A percentile compares a stretch with the other conserved stretches of the same genome.
These are phyloP conservation scores for Ophiocordyceps camponoti-floridani DNA, from an alignment of 2,329 filamentous ascomycete species.

Conservation along the genomic window DNA sequence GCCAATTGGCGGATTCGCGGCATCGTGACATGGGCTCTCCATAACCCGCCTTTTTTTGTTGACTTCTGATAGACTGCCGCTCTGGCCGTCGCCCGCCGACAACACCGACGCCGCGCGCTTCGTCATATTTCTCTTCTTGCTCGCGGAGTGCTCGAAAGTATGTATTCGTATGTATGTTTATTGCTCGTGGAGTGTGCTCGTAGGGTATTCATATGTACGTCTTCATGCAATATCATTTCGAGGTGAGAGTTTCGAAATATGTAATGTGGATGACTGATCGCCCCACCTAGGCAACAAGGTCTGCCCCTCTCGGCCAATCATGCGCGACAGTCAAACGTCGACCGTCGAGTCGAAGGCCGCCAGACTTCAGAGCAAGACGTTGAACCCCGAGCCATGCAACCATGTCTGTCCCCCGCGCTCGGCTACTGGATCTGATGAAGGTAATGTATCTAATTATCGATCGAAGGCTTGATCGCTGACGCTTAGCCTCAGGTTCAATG, in stretches of 20 bases:
- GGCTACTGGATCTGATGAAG: slow-evolving; percentile 61
- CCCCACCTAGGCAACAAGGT: background rate
- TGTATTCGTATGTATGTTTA: background rate
- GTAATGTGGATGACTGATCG: background rate
- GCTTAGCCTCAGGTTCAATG: slow-evolving; percentile 52
- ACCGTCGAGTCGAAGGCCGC: background rate
- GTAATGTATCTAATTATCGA: slow-evolving; percentile 21
- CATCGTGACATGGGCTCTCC: background rate
- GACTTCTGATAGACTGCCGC: background rate
- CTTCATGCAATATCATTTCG: background rate
- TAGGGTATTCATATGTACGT: background rate
- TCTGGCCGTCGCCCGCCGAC: background rate
- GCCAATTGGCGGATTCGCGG: background rate
- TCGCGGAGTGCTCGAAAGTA: background rate
- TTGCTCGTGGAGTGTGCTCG: background rate
- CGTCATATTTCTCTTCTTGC: slow-evolving; percentile 12
- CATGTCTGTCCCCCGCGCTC: slow-evolving; percentile 44
- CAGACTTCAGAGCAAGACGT: background rate
- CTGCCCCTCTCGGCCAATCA: slow-evolving; percentile 2
- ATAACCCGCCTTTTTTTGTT: slow-evolving; percentile 3
- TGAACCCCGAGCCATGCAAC: slow-evolving; percentile 17
- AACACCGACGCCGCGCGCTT: slow-evolving; percentile 13
- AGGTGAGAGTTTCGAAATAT: background rate
- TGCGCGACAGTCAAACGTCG: background rate
- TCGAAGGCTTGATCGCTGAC: background rate